phyloP scores from a whole-genome alignment of 306 rosid species.

The Corylus heterophylla region DNA sequence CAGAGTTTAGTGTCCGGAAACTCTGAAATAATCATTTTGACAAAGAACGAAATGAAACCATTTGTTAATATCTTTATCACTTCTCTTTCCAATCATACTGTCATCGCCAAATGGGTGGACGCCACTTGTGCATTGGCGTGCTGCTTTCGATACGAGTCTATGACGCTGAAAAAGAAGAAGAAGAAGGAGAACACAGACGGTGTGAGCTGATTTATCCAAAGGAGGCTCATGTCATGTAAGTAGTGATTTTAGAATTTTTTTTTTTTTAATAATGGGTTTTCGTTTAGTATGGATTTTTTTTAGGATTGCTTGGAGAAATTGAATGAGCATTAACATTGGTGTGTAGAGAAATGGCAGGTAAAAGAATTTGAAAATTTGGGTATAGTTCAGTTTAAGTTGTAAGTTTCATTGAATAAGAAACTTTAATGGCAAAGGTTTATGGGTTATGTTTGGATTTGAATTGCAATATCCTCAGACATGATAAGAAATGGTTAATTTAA shows the following conservation, averaged over 20 bases:
- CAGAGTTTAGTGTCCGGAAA: too few species aligned
- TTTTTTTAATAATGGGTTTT: background rate
- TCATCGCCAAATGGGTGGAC: background rate
- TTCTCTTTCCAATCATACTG: background rate
- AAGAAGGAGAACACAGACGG: background rate
- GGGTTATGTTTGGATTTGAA: background rate
- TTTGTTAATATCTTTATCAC: background rate
- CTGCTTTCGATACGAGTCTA: background rate
- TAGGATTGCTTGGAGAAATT: background rate
- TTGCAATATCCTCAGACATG: background rate
- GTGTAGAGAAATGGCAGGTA: background rate
- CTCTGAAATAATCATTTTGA: background rate
- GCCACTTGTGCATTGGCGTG: background rate
- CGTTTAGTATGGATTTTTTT: background rate
- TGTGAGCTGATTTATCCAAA: background rate
- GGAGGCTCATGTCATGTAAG: constrained; percentile 19
- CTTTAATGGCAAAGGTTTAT: background rate
- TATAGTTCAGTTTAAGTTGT: background rate
- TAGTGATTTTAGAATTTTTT: background rate
- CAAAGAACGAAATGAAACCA: background rate
- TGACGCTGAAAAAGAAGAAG: background rate
- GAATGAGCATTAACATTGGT: background rate
- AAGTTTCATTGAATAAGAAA: background rate
- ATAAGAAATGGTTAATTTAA: too few species aligned
- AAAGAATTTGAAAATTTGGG: background rate